Evolutionary conservation across 1,139 yeast genomes (phyloP), one percentile per base, ranked within the genome.

Genomic region (Saccharomycopsis crataegensis): DNA sequence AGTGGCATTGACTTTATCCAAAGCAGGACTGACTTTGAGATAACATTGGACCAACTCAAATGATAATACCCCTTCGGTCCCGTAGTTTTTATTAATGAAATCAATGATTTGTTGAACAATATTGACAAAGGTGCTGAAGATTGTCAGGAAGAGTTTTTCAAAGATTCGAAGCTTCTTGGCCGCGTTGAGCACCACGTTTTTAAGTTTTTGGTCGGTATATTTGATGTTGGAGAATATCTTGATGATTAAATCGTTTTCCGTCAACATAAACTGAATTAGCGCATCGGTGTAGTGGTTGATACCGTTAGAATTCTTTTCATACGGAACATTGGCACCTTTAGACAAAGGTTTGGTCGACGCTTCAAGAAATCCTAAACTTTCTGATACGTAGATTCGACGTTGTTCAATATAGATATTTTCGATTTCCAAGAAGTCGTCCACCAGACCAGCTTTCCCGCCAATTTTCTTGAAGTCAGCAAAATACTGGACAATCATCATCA

Each of bases 271-370:
- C 7, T 75, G 74, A 42, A 74, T 64, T 11, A 83, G 63, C 1
- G 83, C 83, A 40, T 74, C 77, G 8, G 80, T 75, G 63, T 81
- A 86, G 46, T 69, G 67, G 40, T 71, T 71, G 46, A 86, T 76
- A 6, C 88, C 86, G 62, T 78, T 81, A 48, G 78, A 72, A 2
- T 86, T 86, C 62, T 75, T 78, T 61, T 83, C 87, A 63, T 82
- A 75, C 0, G 75, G 85, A 67, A 62, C 76, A 66, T 64, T 68
- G 43, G 70, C 68, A 33, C 77, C 64, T 44, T 67, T 68, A 46
- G 70, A 68, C 17, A 66, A 67, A 12, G 76, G 71, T 57, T 73
- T 69, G 37, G 84, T 72, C 51, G 81, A 70, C 16, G 75, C 76
- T 36, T 73, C 79, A 31, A 77, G 58, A 38, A 71, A 69, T 1